phyloP scores from a whole-genome alignment of 2,329 filamentous ascomycete species.

The Pochonia chlamydosporia region DNA sequence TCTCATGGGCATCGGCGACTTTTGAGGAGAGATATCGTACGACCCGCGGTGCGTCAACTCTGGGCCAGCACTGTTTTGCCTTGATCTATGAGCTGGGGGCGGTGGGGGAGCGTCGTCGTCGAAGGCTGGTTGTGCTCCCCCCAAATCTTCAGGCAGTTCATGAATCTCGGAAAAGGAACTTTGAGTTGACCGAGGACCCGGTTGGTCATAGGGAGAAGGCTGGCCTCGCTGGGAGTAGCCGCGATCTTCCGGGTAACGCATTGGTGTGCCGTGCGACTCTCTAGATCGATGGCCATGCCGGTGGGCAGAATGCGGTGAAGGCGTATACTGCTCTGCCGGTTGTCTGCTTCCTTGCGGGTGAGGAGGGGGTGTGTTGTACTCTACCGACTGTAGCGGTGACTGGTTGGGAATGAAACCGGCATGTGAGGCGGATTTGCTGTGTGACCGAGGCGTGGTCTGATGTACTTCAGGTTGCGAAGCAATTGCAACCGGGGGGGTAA shows the following conservation, averaged over 20 bases:
- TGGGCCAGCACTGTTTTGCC: slow-evolving; percentile 39
- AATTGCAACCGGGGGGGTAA: slow-evolving; percentile 13
- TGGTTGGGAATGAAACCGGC: slow-evolving; percentile 40
- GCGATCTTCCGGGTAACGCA: slow-evolving; percentile 29
- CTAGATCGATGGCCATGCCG: slow-evolving; percentile 26
- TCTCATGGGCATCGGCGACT: slow-evolving; percentile 48
- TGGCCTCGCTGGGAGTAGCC: slow-evolving; percentile 27
- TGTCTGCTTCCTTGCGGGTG: slow-evolving; percentile 7
- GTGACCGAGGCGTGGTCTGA: slow-evolving; percentile 41
- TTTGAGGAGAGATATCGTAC: slow-evolving; percentile 36
- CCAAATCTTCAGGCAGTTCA: slow-evolving; percentile 25
- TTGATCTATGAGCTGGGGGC: slow-evolving; percentile 47
- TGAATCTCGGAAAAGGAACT: slow-evolving; percentile 25
- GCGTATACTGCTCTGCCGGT: slow-evolving; percentile 26
- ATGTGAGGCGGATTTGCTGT: slow-evolving; percentile 34
- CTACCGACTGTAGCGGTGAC: slow-evolving; percentile 46
- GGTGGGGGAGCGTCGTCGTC: slow-evolving; percentile 47
- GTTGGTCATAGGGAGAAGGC: slow-evolving; percentile 29
- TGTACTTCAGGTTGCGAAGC: slow-evolving; percentile 32
- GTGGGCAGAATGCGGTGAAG: slow-evolving; percentile 22
- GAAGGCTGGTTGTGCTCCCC: slow-evolving; percentile 25
- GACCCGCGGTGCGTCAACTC: slow-evolving; percentile 35
- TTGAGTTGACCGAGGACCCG: slow-evolving; percentile 30
- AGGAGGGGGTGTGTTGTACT: slow-evolving; percentile 40
- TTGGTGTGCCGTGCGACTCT: slow-evolving; percentile 30